These are phyloP conservation scores for Neckera pumila DNA, from an alignment of 225 moss, liverwort and hornwort genomes.

Conservation along the genomic window DNA sequence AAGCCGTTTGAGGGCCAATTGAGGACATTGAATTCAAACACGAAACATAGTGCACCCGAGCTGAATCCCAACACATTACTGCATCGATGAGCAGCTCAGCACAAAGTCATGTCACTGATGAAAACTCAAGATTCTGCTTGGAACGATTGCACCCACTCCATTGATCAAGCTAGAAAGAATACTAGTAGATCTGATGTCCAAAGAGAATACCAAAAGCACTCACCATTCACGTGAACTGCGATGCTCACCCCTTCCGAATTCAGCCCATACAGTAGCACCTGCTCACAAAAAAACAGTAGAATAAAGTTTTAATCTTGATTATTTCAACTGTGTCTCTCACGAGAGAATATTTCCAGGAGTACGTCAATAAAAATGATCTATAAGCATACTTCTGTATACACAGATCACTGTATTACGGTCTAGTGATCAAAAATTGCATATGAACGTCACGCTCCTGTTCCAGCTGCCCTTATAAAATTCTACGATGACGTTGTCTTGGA, in stretches of 20 bases:
- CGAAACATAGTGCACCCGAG: not conserved
- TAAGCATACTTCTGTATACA: not conserved
- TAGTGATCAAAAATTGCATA: not conserved
- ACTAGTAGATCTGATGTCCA: not conserved
- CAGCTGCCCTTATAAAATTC: too few species aligned
- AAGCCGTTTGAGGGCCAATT: not conserved
- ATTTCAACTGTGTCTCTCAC: not conserved
- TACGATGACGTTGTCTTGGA: too few species aligned
- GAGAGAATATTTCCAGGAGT: not conserved
- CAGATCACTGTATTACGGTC: not conserved
- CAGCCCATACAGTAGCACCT: constrained; percentile 51
- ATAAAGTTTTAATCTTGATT: not conserved
- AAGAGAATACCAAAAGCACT: not conserved
- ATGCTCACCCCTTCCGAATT: constrained; percentile 34
- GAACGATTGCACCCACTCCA: not conserved
- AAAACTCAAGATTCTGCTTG: not conserved
- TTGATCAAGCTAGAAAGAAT: not conserved
- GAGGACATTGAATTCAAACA: not conserved
- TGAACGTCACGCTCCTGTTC: not conserved
- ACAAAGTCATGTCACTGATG: not conserved
- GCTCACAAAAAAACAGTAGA: not conserved
- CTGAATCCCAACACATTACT: not conserved
- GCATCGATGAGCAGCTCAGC: not conserved
- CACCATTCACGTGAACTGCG: constrained; percentile 50
- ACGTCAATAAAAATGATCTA: not conserved